Percentiles rank a stretch among this genome's conserved stretches.
Conservation (phyloP, 306 rosid genomes). For the Dalbergia cultrata region DNA sequence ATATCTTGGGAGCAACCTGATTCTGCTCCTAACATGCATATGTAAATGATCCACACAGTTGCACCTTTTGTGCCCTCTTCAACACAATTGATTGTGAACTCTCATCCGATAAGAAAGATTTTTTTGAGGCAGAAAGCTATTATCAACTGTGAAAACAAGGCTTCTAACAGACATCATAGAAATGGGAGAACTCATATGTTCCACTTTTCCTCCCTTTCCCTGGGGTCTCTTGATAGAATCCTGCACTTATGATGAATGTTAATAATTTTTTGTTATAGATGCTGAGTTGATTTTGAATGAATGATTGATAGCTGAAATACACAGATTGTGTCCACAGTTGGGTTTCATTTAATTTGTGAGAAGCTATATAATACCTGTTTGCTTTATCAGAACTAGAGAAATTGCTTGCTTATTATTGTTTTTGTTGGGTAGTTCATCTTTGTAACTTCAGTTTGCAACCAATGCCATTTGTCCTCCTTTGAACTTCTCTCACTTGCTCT, state of each 20-base stretch:
- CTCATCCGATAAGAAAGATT: slow-evolving; percentile 2
- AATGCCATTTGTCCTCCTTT: not conserved
- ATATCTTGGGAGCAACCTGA: slow-evolving; percentile 27
- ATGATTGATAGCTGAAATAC: slow-evolving; percentile 24
- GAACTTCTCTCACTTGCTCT: not conserved
- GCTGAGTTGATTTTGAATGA: slow-evolving; percentile 19
- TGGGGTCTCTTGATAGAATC: not conserved
- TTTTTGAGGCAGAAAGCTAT: slow-evolving; percentile 21
- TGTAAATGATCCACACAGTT: not conserved
- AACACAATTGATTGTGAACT: slow-evolving; percentile 9
- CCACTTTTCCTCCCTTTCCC: slow-evolving; percentile 2
- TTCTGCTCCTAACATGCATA: slow-evolving; percentile 33
- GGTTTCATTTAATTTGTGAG: slow-evolving; percentile 2
- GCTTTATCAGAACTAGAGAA: slow-evolving; percentile 10
- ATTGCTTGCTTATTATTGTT: slow-evolving; percentile 21
- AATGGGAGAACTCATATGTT: slow-evolving; percentile 3
- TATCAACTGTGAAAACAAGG: not conserved
- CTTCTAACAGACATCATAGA: slow-evolving; percentile 1
- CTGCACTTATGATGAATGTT: not conserved
- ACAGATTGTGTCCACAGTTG: not conserved
- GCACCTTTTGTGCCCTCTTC: not conserved
- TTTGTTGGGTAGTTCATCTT: slow-evolving; percentile 1
- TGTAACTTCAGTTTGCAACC: not conserved
- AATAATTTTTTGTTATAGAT: not conserved
- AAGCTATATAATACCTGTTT: slow-evolving; percentile 8